phyloP scores from a whole-genome alignment of 2,329 filamentous ascomycete genomes.

The Lasiodiplodia hormozganensis region DNA sequence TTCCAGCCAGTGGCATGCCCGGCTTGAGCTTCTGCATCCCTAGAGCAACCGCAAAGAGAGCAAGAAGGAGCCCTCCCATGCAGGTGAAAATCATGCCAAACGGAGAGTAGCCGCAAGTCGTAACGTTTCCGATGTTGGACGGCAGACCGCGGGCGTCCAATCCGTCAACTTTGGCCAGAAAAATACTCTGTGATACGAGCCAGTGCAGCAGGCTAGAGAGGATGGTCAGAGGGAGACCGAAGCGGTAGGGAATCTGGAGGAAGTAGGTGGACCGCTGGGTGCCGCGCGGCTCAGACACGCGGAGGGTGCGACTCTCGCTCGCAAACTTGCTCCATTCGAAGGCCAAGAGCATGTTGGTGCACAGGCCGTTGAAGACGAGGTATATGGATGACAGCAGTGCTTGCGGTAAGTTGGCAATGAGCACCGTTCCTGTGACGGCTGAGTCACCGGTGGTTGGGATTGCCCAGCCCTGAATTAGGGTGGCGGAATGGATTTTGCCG shows the following conservation, averaged over 20 bases:
- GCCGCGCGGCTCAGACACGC: background rate
- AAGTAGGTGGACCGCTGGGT: constrained; percentile 41
- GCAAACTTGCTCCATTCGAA: constrained; percentile 51
- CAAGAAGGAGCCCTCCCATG: background rate
- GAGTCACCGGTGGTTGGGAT: background rate
- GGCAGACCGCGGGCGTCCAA: background rate
- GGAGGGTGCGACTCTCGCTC: background rate
- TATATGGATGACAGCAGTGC: constrained; percentile 55
- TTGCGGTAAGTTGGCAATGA: background rate
- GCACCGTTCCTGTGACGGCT: background rate
- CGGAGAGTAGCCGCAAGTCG: background rate
- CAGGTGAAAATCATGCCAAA: background rate
- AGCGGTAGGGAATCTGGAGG: constrained; percentile 49
- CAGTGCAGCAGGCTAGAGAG: constrained; percentile 48
- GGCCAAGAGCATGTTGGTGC: constrained; percentile 56
- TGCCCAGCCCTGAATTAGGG: background rate
- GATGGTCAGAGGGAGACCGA: constrained; percentile 45
- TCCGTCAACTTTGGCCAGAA: constrained; percentile 39
- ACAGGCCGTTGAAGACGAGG: constrained; percentile 53
- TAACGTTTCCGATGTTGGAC: too few species aligned
- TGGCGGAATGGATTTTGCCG: background rate
- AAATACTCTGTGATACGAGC: constrained; percentile 53
- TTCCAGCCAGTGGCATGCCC: background rate
- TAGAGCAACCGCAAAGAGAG: background rate
- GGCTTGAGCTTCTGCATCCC: background rate